Evolutionary conservation across 305 asterid genomes (phyloP), one percentile per base, ranked within the genome.

Genomic region (Fraxinus platypoda): DNA sequence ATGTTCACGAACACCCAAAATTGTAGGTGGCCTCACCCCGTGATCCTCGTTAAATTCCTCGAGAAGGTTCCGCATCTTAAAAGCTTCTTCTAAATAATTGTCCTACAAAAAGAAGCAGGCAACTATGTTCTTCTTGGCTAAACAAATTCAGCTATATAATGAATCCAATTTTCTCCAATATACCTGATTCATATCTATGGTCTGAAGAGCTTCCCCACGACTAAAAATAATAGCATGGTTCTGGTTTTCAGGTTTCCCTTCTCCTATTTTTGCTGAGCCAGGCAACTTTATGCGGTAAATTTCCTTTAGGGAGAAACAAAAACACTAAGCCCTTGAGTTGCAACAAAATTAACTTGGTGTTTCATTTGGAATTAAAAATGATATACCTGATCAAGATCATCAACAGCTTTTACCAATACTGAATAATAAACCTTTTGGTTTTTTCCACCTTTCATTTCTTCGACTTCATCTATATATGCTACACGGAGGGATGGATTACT

Each of bases 161-260:
- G 76, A 66, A 73, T 76, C 74, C 75, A 78, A 75, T 73, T 46
- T 41, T 83, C 82, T 33, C 64, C 80, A 82, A 34, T 81, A 85
- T 88, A 95, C 99, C 97, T 96, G 99, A 87, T 97, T 97, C 99
- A 97, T 97, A 87, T 97, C 99, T 87, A 97, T 97, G 81, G 99
- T 94, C 90, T 97, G 99, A 85, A 97, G 94, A 87, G 99, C 98
- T 87, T 97, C 99, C 73, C 99, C 99, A 37, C 99, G 98, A 28
- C 92, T 87, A 83, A 97, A 97, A 73, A 97, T 41, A 43, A 97
- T 94, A 81, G 99, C 99, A 89, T 97, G 99, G 84, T 97, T 97
- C 88, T 97, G 99, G 89, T 97, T 97, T 92, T 97, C 99, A 49
- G 99, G 99, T 84, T 97, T 97, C 81, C 98, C 99, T 90, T 97